These are phyloP conservation scores for Aspergillus conjunctus DNA, from an alignment of 495 filamentous ascomycete genomes.

Conservation along the genomic window DNA sequence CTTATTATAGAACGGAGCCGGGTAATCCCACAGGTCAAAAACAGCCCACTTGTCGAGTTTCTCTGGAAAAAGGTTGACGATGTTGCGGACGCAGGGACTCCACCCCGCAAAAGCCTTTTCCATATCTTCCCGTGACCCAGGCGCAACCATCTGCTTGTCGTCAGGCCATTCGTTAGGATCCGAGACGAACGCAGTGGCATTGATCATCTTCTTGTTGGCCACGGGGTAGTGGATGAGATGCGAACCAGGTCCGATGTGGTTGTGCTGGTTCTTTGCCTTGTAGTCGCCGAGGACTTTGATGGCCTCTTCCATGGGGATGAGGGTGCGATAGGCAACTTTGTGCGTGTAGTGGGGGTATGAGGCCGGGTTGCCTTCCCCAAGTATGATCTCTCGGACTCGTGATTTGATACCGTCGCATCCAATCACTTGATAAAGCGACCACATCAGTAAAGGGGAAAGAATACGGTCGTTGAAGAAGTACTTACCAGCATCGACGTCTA, in stretches of 20 bases:
- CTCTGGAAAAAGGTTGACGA: slow-evolving; percentile 32
- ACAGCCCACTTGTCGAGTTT: slow-evolving; percentile 38
- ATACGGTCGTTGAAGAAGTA: neutral
- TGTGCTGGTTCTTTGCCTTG: slow-evolving; percentile 9
- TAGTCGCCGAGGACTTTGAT: slow-evolving; percentile 38
- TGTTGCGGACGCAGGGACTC: slow-evolving; percentile 14
- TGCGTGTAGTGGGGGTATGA: slow-evolving; percentile 47
- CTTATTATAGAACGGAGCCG: slow-evolving; percentile 31
- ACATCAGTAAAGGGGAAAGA: neutral
- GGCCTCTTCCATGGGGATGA: slow-evolving; percentile 51
- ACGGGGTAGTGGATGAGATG: slow-evolving; percentile 26
- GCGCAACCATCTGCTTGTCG: neutral
- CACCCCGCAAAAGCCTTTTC: neutral
- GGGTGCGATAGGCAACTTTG: slow-evolving; percentile 51
- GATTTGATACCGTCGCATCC: slow-evolving; percentile 63
- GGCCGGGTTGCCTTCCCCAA: slow-evolving; percentile 39
- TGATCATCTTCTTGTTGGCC: slow-evolving; percentile 26
- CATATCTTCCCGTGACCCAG: neutral
- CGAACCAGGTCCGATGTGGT: slow-evolving; percentile 23
- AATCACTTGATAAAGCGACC: slow-evolving; percentile 26
- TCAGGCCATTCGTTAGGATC: slow-evolving; percentile 23
- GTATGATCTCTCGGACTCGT: slow-evolving; percentile 41
- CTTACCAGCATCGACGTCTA: slow-evolving; percentile 42
- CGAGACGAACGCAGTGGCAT: slow-evolving; percentile 29
- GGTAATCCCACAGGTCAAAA: slow-evolving; percentile 41